Evolutionary conservation across 1,284 basidiomycete genomes (phyloP), one percentile per base, ranked within the genome.

Genomic region (Pseudozyma sp.): DNA sequence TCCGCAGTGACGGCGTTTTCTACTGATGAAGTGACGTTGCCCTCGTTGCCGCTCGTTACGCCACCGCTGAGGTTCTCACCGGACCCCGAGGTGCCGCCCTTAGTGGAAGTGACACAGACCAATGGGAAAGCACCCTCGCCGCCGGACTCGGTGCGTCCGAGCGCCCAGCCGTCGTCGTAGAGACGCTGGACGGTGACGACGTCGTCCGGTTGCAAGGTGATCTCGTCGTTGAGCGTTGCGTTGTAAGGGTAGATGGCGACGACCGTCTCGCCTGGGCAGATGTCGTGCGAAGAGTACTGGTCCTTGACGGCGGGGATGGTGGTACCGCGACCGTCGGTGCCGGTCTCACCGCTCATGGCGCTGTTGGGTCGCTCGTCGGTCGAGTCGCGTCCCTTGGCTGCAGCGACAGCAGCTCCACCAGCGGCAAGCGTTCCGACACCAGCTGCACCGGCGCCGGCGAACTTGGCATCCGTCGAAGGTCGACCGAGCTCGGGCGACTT

Each of bases 211-310:
- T 75, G 69, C 31, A 81, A 62, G 19, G 73, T 80, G 35, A 81
- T 67, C 69, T 81, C 80, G 58, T 81, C 80, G 56, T 75, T 75
- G 33, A 81, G 66, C n/a, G 70, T 68, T 19, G 80, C 80, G 45
- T 79, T 75, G 69, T 81, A 81, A 24, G 78, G 80, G 73, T 81
- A 81, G 61, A 81, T 79, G 53, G 79, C 78, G 30, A 81, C 71
- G 17, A 81, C 79, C 3, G 75, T 75, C 57, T 80, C 79, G 33
- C 77, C 77, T 7, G 77, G 66, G 54, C 66, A 69, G 30, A 81
- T 81, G 52, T 79, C 77, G 43, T 81, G 79, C 54, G 75, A 76
- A 9, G 79, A 79, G 63, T 81, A 80, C 63, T 80, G 79, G 54
- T 80, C 79, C 49, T 74, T 70, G 30, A 80, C 79, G 4, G 68